A percentile compares a stretch with the other conserved stretches of the same genome.
Conservation (phyloP, 768 basidiomycete species). For the Termitomyces sp. region DNA sequence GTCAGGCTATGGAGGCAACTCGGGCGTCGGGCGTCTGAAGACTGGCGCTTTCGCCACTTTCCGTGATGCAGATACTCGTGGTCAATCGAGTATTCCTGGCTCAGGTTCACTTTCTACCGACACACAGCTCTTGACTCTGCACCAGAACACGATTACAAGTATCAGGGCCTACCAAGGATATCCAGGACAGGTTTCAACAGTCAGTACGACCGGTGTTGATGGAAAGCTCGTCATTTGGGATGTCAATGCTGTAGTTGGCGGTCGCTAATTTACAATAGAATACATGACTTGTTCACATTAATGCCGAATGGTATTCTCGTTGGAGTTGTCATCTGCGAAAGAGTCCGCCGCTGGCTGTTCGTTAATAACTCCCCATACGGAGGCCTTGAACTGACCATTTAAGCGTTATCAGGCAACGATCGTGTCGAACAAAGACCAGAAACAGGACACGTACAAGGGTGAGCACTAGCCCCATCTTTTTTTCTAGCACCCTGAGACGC, state of each 20-base stretch:
- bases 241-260: slow-evolving; percentile 48
- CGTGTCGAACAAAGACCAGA: background rate
- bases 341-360: slow-evolving; percentile 49
- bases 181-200: slow-evolving; percentile 56
- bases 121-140: slow-evolving; percentile 83
- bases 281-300: background rate
- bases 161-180: slow-evolving; percentile 67
- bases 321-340: slow-evolving; percentile 16
- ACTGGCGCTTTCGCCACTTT: slow-evolving; percentile 93
- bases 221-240: slow-evolving; percentile 92
- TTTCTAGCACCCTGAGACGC: slow-evolving; percentile 76
- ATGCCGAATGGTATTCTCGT: slow-evolving; percentile 23
- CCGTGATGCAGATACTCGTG: slow-evolving; percentile 85
- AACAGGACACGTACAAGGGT: slow-evolving; percentile 61
- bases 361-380: slow-evolving; percentile 92
- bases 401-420: slow-evolving; percentile 26
- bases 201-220: slow-evolving; percentile 93
- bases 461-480: slow-evolving; percentile 92
- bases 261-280: slow-evolving; percentile 10
- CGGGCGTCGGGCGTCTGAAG: slow-evolving; percentile 71
- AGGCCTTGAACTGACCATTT: slow-evolving; percentile 78
- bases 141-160: slow-evolving; percentile 98
- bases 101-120: slow-evolving; percentile 31
- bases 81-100: slow-evolving; percentile 31
- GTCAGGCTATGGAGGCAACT: slow-evolving; percentile 40